Evolutionary conservation across 768 basidiomycete species (phyloP), one percentile per base, ranked within the genome.

Genomic region (Mycena haematopus): DNA sequence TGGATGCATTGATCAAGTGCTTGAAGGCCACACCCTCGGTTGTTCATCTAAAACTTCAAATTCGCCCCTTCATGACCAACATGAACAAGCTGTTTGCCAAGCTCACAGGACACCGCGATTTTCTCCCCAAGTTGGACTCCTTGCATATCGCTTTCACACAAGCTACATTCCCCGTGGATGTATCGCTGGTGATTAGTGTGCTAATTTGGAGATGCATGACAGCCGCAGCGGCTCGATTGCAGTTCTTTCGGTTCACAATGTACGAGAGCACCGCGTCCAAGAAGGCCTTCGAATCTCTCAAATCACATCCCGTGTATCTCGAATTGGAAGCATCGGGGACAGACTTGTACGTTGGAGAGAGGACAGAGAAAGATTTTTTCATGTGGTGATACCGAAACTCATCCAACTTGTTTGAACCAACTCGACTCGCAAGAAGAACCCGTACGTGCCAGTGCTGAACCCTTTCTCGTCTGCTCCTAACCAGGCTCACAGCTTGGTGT

Each of bases 111-210:
- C 7, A 25, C 13, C 6, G 11, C 14, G 31, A 42, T 33, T 58
- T 58, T 17, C 58, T 58, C 21, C 58, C 58, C 19, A 33, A 44
- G 7, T 19, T 58, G 35, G 49, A 58, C 49, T 49, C 35, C 9
- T 27, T 57, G 15, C 56, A 49, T 9, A 40, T 40, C 13, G 22
- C 19, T 1, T 9, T 38, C 6, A 21, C 19, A 8, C 3, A 33
- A 10, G 3, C 27, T 5, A 33, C 31, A 21, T 19, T n/a, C n/a
- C n/a, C 29, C 31, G 19, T 51, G 13, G n/a, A n/a, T 11, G 29
- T 29, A 19, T 31, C 25, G 27, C 14, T 19, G 11, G 31, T 51
- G 29, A 29, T 51, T 3, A 33, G 15, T 19, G 15, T 51, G 49
- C 49, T 51, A 8, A 19, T 33, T 21, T 51, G 49, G 49, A 31